Evolutionary conservation across 371 early-diverging fungal genomes (phyloP), one percentile per base, ranked within the genome.

Genomic region (Mortierella sp.): DNA sequence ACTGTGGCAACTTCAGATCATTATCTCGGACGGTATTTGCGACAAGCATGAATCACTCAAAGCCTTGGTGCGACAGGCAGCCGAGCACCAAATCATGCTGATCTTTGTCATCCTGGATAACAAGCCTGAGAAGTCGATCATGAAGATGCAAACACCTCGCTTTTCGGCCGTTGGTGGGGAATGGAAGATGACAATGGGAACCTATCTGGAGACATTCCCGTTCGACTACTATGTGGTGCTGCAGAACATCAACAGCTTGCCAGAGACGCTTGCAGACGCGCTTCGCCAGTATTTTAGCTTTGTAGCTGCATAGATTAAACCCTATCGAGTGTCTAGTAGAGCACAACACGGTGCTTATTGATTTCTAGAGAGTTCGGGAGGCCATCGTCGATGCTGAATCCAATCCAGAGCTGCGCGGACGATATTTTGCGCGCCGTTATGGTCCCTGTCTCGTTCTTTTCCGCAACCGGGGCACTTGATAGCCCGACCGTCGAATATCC

Each of bases 1-100:
- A 53, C 82, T 97, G 54, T 98, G 98, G 98, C 96, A 97, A 63
- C 84, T 99, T 31, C 94, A 96, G 81, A 83, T 99, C 50, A 91
- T 99, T 50, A 85, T 99, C 19, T 98, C 98, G 27, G 99, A 99
- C 78, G 99, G 98, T 62, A 91, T 98, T 43, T 95, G 96, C 98
- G 63, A 94, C 96, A 72, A 98, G 97, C 71, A 89, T 90, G 44
- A 80, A 34, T 10, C 85, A 2, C 80, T 99, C 7, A 81, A 88
- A 67, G 81, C 88, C 16, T 81, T 95, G 65, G 96, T 99, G 21
- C 86, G 95, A 17, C 79, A 79, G 52, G 96, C 96, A 0, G 86
- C 90, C 55, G 96, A 97, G 73, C 83, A 88, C 54, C 92, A 92
- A 60, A 90, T 99, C 71, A 93, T 97, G 94, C 86, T 93, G 24